These are phyloP conservation scores for Lactarius quietus DNA, from an alignment of 768 basidiomycete genomes.

Conservation along the genomic window DNA sequence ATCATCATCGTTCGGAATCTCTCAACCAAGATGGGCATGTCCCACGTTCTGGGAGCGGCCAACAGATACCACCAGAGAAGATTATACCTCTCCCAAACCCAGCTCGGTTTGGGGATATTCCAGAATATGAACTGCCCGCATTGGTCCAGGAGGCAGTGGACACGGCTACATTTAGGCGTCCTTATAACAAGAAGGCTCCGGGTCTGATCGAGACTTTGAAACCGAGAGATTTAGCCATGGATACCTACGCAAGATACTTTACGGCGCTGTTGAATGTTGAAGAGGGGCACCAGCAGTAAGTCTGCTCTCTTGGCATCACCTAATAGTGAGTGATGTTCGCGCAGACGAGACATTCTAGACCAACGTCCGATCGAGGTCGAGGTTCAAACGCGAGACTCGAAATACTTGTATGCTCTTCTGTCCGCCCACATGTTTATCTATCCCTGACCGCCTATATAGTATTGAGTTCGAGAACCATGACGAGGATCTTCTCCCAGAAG, in stretches of 20 bases:
- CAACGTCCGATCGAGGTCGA: conserved; percentile 3
- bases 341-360: conserved; percentile 3
- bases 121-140: conserved; percentile 8
- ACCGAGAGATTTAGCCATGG: neutral
- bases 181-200: neutral
- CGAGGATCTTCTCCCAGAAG: conserved; percentile 18
- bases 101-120: neutral
- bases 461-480: conserved; percentile 14
- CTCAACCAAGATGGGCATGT: neutral
- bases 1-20: conserved; percentile 10
- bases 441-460: neutral
- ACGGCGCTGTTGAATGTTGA: conserved; percentile 13
- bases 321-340: conserved; percentile 34
- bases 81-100: neutral
- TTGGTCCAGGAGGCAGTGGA: neutral
- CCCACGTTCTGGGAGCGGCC: neutral
- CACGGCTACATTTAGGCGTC: neutral
- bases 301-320: conserved; percentile 29
- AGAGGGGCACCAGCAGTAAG: conserved; percentile 47
- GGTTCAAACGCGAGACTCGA: neutral
- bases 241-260: conserved; percentile 11
- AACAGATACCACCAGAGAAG: conserved; percentile 7
- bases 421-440: neutral
- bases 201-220: neutral
- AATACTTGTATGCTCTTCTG: neutral